Base-by-base conservation (phyloP, 1,284 basidiomycete genomes). In the Leucoagaricus sp. region DNA sequence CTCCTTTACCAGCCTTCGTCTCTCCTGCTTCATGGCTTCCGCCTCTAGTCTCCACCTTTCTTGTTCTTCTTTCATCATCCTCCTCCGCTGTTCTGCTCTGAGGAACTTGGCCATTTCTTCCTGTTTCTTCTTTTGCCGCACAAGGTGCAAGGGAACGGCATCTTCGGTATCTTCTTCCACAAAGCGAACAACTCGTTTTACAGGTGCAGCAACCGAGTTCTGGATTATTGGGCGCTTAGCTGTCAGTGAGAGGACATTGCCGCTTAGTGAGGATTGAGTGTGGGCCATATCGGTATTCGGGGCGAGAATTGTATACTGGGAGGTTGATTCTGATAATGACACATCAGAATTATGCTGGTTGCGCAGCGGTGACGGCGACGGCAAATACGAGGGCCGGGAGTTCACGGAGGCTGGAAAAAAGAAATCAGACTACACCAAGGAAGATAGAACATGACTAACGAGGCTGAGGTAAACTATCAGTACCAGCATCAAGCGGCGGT, bases 101-200 rank as follows among this genome's bases (percentile, higher is more conserved):
- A 91, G 73, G 64, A 91, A 90, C 31, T 71, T 78, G 45, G 81
- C 83, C 71, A 89, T 89, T 70, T 87, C 82, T 67, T 87, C 86
- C 49, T 84, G 82, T 63, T 83, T 83, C 73, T 86, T 85, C 72
- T 83, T 85, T 65, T 81, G 78, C 49, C 87, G 84, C 64, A 87
- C 72, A 34, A 86, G 79, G 65, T 90, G 84, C 36, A 89, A 73
- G 0, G 89, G 89, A 61, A 89, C 75, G 49, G 75, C 74, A 62
- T 89, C 87, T 28, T 87, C 85, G 5, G 60, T 62, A 42, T 67
- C 64, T 62, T 83, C 86, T 62, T 86, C 84, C 26, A 79, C 84
- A 61, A 90, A 90, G 25, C 85, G 82, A 4, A 91, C 88, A n/a
- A 82, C 84, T 48, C 79, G 80, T 69, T 80, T 85, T 34, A 78